Base-by-base conservation (phyloP, 2,329 filamentous ascomycete genomes). In the Fusarium miscanthi region DNA sequence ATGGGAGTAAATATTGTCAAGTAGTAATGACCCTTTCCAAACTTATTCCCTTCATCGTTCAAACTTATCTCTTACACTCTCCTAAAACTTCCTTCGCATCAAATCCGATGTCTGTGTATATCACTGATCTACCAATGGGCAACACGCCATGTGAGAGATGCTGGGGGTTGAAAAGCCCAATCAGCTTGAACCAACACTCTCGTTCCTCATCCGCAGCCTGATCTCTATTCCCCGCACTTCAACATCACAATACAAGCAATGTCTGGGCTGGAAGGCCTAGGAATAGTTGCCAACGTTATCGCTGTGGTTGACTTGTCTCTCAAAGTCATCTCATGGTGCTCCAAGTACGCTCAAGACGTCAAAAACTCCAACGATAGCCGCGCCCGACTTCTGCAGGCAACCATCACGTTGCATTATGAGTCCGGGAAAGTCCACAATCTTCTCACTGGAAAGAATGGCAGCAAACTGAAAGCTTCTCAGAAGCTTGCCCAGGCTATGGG, bases 321-420 rank as follows among this genome's bases (percentile, higher is more conserved):
- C 6, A 53, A 64, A 6, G 58, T 64, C 2, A 45, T 64, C 3
- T 38, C 38, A 1, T 43, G 27, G 31, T 84, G 81, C 57, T 76
- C 74, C 25, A 72, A 81, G 53, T 84, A 84, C 69, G 82, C 76
- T 10, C 69, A 74, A 56, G 74, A 79, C 4, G 78, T 82, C 42
- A 78, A 78, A 62, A 49, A 74, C 54, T 78, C 80, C 10, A 70
- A 75, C 63, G 67, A 74, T 1, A 74, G 81, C 25, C 82, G 84
- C 59, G 69, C 76, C 46, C 78, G 76, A n/a, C 70, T 84, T 0
- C 68, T 77, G 21, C 40, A 59, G 41, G 79, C 81, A 61, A 53
- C 9, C 0, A 40, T 46, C 3, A 35, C 19, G 1, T 11, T 60
- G 4, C 54, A 62, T 16, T 59, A 46, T 1, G 53, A 60, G 16